Conservation (phyloP, 1,139 yeast genomes). For the Yamadazyma triangularis region DNA sequence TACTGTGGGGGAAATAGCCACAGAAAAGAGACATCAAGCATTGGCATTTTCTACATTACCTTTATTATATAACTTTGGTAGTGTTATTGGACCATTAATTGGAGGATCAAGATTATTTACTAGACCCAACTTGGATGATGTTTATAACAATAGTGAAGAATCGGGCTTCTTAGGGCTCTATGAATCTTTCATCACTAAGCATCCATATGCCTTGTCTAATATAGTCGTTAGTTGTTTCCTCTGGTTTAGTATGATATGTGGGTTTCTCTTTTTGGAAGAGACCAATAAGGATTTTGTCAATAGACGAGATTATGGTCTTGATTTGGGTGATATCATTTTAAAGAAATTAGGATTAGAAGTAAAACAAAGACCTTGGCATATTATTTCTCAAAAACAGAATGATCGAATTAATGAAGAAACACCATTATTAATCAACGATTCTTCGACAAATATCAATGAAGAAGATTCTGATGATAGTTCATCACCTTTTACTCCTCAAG, state of each 20-base stretch:
- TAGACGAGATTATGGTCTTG: conserved; percentile 47
- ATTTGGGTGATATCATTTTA: conserved; percentile 44
- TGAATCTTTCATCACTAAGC: conserved; percentile 8
- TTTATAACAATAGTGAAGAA: conserved; percentile 2
- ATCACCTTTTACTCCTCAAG: conserved; percentile 8
- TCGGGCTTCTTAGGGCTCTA: conserved; percentile 1
- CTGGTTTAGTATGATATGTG: conserved; percentile 32
- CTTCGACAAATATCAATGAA: background rate
- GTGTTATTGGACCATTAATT: conserved; percentile 44
- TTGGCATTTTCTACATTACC: conserved; percentile 58
- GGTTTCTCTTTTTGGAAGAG: conserved; percentile 55
- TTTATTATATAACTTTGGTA: conserved; percentile 53
- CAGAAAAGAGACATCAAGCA: conserved; percentile 52
- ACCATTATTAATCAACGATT: conserved; percentile 2
- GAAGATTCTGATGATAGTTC: background rate
- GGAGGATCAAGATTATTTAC: conserved; percentile 42
- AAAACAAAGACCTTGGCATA: conserved; percentile 9
- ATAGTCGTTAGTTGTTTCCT: conserved; percentile 46
- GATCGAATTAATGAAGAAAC: conserved; percentile 6
- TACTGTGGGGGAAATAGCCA: conserved; percentile 55
- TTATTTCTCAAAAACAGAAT: too few relatives aligned
- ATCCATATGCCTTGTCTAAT: conserved; percentile 61
- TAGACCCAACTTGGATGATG: conserved; percentile 16
- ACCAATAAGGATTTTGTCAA: conserved; percentile 43
- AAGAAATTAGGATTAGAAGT: conserved; percentile 23